These are phyloP conservation scores for Alternaria postmessia DNA, from an alignment of 2,329 filamentous ascomycete species.

Conservation along the genomic window DNA sequence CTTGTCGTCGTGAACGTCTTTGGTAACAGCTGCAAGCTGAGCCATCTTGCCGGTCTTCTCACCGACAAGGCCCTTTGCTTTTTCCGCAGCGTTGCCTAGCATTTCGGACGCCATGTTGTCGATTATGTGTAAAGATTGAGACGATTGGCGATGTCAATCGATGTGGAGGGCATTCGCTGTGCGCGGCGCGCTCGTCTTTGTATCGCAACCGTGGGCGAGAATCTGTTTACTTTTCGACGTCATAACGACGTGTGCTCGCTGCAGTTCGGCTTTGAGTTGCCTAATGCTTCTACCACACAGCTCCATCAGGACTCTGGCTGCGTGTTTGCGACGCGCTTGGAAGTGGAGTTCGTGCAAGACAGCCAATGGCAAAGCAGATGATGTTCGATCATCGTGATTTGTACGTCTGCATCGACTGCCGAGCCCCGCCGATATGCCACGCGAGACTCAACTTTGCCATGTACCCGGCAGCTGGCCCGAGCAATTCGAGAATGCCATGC, in stretches of 20 bases:
- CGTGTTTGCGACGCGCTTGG: conserved; percentile 17
- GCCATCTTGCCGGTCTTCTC: conserved; percentile 62
- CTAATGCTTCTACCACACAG: conserved; percentile 20
- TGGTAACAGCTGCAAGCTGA: conserved; percentile 67
- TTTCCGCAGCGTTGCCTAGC: conserved; percentile 38
- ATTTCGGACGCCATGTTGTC: conserved; percentile 44
- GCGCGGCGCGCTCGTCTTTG: conserved; percentile 12
- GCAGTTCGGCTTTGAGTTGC: conserved; percentile 17
- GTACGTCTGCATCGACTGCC: conserved; percentile 26
- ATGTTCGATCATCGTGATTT: conserved; percentile 22
- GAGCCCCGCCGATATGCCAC: conserved; percentile 28
- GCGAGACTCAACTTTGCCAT: conserved; percentile 33
- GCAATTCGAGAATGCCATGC: conserved; percentile 36
- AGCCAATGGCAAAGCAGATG: conserved; percentile 24
- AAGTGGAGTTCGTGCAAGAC: conserved; percentile 3
- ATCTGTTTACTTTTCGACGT: conserved; percentile 28
- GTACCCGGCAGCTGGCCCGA: conserved; percentile 13
- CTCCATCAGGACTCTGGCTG: conserved; percentile 19
- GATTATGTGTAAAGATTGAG: conserved; percentile 4
- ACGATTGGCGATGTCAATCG: conserved; percentile 14
- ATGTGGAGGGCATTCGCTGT: background rate
- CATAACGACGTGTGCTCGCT: conserved; percentile 30
- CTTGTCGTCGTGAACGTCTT: conserved; percentile 64
- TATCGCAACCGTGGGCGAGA: conserved; percentile 7
- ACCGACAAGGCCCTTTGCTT: conserved; percentile 45